Conservation (phyloP, 2,329 filamentous ascomycete genomes). For the Xylogone sp. region DNA sequence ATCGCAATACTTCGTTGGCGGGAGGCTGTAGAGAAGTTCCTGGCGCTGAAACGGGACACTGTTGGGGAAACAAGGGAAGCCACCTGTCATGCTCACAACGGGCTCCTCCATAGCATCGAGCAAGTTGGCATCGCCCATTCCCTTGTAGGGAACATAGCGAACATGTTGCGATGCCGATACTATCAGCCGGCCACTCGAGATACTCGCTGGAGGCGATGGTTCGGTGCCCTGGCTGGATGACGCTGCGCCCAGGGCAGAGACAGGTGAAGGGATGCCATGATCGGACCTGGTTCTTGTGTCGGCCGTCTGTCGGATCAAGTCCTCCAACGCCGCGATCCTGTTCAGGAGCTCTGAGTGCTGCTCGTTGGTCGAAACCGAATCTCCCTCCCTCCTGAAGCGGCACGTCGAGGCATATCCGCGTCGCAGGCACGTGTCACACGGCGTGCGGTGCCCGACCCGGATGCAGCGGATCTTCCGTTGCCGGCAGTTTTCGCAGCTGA, state of each 20-base stretch:
- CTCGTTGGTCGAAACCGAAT: neutral
- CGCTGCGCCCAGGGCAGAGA: conserved; percentile 2
- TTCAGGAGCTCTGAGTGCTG: conserved; percentile 1
- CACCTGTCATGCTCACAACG: neutral
- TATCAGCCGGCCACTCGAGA: neutral
- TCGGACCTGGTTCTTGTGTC: neutral
- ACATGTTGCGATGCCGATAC: neutral
- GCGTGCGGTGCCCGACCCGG: conserved; percentile 2
- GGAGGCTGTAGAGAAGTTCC: conserved; percentile 7
- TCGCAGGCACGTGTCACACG: conserved; percentile 10
- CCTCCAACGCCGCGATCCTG: neutral
- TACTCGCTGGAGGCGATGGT: neutral
- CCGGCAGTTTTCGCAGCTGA: conserved; percentile 10
- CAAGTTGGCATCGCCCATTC: neutral
- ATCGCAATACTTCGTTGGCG: conserved; percentile 11
- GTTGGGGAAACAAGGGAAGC: neutral
- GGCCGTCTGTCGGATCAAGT: neutral
- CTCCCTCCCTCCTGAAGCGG: conserved; percentile 3
- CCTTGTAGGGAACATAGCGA: neutral
- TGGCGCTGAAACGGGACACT: neutral
- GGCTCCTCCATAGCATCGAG: neutral
- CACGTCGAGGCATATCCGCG: conserved; percentile 6
- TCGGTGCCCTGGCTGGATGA: neutral
- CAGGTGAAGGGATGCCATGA: neutral
- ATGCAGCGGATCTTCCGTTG: conserved; percentile 13